phyloP scores from a whole-genome alignment of 129 eudicot genomes.

The Flaveria ramosissima region DNA sequence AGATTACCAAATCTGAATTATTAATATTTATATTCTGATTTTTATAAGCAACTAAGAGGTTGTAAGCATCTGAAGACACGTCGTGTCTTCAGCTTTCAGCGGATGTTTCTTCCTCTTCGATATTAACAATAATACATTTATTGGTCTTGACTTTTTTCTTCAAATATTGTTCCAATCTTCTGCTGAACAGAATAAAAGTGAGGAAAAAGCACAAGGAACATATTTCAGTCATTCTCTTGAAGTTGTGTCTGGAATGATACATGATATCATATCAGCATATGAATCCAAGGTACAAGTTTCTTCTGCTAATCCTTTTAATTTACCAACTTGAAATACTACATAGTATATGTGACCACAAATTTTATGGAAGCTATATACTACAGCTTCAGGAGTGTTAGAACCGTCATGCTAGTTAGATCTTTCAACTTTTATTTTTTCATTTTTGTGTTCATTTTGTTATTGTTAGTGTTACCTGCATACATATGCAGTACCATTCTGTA shows the following conservation, averaged over 20 bases:
- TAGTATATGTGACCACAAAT: background rate
- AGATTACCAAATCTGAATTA: background rate
- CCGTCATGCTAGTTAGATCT: background rate
- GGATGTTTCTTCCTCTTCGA: background rate
- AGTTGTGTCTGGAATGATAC: conserved; percentile 82
- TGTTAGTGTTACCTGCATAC: background rate
- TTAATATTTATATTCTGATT: too few species aligned
- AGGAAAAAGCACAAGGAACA: conserved; percentile 56
- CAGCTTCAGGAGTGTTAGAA: background rate
- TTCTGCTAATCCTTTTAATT: background rate
- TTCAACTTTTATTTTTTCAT: background rate
- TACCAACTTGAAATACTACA: too few species aligned
- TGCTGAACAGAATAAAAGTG: conserved; percentile 65
- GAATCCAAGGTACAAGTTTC: conserved; percentile 64
- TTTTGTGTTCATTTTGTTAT: background rate
- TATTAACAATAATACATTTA: background rate
- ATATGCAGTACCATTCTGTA: background rate
- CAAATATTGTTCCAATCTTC: conserved; percentile 37
- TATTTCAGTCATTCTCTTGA: conserved; percentile 66
- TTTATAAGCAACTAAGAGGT: background rate
- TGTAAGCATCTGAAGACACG: background rate
- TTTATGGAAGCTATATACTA: background rate
- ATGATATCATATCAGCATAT: conserved; percentile 59
- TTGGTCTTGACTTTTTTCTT: conserved; percentile 6
- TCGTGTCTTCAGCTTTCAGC: background rate